phyloP scores from a whole-genome alignment of 805 yeast genomes.

The Candida taoyuanica region DNA sequence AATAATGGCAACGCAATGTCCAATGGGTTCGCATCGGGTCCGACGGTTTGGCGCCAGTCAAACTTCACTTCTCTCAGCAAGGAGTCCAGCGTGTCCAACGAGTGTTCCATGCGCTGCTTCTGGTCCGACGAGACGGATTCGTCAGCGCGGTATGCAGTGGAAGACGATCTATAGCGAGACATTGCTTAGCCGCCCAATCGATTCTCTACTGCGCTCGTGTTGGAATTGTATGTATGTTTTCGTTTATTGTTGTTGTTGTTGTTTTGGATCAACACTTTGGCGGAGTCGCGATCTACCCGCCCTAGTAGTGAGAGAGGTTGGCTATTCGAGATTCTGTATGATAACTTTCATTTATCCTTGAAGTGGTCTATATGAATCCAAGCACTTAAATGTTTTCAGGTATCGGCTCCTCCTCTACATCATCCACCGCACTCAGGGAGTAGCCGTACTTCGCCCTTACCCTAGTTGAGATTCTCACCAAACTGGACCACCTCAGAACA shows the following conservation, averaged over 20 bases:
- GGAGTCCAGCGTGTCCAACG: slow-evolving; percentile 18
- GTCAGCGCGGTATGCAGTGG: neutral
- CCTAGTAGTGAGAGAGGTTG: too few species aligned
- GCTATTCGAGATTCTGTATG: too few species aligned
- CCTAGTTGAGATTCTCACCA: slow-evolving; percentile 8
- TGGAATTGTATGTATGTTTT: neutral
- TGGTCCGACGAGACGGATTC: neutral
- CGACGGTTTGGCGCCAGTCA: slow-evolving; percentile 47
- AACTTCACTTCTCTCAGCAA: slow-evolving; percentile 30
- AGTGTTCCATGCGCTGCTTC: slow-evolving; percentile 15
- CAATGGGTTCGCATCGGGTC: slow-evolving; percentile 67
- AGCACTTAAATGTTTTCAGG: neutral
- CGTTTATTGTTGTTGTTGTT: neutral
- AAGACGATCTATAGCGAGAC: neutral
- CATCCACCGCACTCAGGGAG: neutral
- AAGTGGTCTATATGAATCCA: too few species aligned
- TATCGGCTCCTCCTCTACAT: slow-evolving; percentile 1
- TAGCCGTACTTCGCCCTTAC: slow-evolving; percentile 4
- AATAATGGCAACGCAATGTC: slow-evolving; percentile 79
- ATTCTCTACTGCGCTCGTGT: neutral
- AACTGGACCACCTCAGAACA: slow-evolving; percentile 4
- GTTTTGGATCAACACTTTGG: too few species aligned
- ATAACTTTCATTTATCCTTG: too few species aligned
- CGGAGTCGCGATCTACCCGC: too few species aligned
- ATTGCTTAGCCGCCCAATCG: neutral